phyloP scores from a whole-genome alignment of 1,284 basidiomycete genomes.

The Trametes versicolor region DNA sequence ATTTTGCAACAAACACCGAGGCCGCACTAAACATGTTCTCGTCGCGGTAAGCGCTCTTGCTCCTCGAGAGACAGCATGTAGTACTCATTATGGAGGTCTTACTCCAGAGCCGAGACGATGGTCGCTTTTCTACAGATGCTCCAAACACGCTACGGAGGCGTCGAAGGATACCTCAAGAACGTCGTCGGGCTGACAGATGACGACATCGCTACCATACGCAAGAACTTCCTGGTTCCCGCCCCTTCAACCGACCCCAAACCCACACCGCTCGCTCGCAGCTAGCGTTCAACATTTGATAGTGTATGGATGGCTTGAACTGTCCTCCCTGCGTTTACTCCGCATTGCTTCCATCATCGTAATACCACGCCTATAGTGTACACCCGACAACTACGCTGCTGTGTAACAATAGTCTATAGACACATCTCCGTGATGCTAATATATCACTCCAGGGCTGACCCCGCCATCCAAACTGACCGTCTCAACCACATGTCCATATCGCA shows the following conservation, averaged over 20 bases:
- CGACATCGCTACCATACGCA: constrained; percentile 67
- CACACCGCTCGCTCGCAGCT: neutral
- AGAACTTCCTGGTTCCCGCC: constrained; percentile 60
- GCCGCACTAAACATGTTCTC: constrained; percentile 82
- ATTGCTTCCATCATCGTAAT: constrained; percentile 14
- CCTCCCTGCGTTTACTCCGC: neutral
- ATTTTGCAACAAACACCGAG: constrained; percentile 75
- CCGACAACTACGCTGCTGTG: constrained; percentile 25
- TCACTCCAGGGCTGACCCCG: neutral
- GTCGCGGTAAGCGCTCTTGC: constrained; percentile 62
- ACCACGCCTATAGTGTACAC: constrained; percentile 23
- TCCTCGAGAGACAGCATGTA: neutral
- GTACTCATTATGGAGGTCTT: constrained; percentile 4
- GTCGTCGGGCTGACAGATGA: constrained; percentile 63
- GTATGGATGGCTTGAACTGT: neutral
- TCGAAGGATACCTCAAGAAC: constrained; percentile 65
- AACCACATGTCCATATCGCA: too few relatives aligned
- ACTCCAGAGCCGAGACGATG: constrained; percentile 74
- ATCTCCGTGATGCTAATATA: constrained; percentile 18
- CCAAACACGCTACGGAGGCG: constrained; percentile 72
- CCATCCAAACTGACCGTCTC: neutral
- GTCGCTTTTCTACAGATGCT: constrained; percentile 68
- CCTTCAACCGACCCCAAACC: neutral
- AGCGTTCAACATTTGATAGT: too few relatives aligned
- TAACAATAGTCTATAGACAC: constrained; percentile 28